Percentiles rank a stretch among this genome's conserved stretches.
Evolutionary conservation across 306 rosid species (phyloP).

Genomic region (Dicorynia guianensis): DNA sequence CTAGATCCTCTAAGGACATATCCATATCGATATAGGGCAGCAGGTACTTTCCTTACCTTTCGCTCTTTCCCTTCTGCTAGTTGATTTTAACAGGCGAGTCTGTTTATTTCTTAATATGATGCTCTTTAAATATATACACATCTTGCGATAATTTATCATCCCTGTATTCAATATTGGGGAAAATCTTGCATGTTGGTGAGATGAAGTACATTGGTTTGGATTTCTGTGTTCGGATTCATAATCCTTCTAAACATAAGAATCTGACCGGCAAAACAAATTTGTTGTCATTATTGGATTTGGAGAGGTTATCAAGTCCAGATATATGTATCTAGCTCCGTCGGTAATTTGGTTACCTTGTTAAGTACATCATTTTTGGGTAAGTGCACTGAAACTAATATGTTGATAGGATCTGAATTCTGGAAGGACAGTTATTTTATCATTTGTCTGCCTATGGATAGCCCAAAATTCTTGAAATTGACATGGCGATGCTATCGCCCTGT

Average conservation of each 20-base stretch:
- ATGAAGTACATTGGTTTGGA: not conserved
- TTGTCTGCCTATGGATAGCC: not conserved
- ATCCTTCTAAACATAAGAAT: not conserved
- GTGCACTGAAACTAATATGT: not conserved
- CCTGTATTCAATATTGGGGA: not conserved
- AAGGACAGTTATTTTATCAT: constrained; percentile 5
- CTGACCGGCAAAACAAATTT: not conserved
- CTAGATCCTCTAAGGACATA: constrained; percentile 84
- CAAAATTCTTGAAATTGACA: not conserved
- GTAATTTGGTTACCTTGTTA: not conserved
- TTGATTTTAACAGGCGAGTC: constrained; percentile 9
- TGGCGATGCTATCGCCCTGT: not conserved
- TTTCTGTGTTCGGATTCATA: not conserved
- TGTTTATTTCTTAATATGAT: not conserved
- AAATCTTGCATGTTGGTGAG: not conserved
- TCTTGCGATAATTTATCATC: not conserved
- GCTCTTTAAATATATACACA: not conserved
- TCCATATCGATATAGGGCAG: constrained; percentile 90
- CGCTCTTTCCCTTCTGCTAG: constrained; percentile 16
- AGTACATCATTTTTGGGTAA: not conserved
- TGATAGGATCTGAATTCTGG: constrained; percentile 2
- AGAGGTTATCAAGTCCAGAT: not conserved
- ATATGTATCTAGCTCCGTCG: not conserved
- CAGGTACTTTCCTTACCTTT: constrained; percentile 56
- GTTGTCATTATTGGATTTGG: not conserved